Evolutionary conservation across 2,329 filamentous ascomycete species (phyloP).

Genomic region (Zasmidium cellare): DNA sequence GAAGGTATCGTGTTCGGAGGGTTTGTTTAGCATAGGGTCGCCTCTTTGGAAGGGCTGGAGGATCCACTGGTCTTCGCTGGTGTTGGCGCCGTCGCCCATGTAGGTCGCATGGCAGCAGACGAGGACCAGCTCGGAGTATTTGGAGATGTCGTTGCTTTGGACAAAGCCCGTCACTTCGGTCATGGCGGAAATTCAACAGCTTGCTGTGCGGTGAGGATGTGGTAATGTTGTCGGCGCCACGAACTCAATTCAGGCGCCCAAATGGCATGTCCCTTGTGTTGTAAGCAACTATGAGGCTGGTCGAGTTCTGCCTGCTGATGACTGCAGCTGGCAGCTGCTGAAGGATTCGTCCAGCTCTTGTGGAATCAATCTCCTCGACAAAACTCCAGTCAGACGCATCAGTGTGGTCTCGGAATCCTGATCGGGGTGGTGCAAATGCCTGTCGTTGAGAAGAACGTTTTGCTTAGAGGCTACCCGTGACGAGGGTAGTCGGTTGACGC

Average conservation of each 20-base stretch:
- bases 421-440: no score
- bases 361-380: not conserved
- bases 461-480: no score
- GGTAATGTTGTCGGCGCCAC: not conserved
- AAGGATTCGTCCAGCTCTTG: not conserved
- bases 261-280: not conserved
- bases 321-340: not conserved
- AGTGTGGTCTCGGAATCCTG: no score
- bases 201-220: not conserved
- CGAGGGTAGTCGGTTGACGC: no score
- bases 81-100: slow-evolving; percentile 45
- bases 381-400: no score
- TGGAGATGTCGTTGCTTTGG: slow-evolving; percentile 19
- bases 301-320: not conserved
- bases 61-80: slow-evolving; percentile 54
- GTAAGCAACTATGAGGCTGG: not conserved
- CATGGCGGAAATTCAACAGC: slow-evolving; percentile 15
- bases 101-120: slow-evolving; percentile 87
- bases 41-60: slow-evolving; percentile 71
- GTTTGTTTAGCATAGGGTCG: slow-evolving; percentile 40
- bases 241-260: not conserved
- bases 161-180: slow-evolving; percentile 20
- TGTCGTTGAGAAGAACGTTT: no score
- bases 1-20: slow-evolving; percentile 76
- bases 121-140: slow-evolving; percentile 61